A percentile compares a stretch with the other conserved stretches of the same genome.
Evolutionary conservation across 2,329 filamentous ascomycete genomes (phyloP).

Genomic region (Knoxdaviesia capensis): DNA sequence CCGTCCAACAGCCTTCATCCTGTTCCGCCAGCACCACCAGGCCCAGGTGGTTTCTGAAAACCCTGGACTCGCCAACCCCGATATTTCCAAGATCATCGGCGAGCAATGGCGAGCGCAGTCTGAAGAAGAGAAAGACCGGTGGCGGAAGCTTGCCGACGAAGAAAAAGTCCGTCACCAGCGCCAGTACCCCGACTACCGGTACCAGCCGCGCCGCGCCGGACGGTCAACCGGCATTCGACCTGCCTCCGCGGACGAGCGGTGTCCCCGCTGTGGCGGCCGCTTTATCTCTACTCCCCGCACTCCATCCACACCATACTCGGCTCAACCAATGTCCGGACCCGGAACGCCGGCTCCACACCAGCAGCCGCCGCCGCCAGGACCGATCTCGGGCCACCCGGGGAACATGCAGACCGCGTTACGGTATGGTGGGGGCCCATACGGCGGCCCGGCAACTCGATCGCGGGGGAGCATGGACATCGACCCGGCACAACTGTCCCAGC

Average conservation of each 20-base stretch:
- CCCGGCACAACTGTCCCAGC: too few species aligned
- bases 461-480: too few species aligned
- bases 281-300: conserved; percentile 42
- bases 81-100: conserved; percentile 94
- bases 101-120: conserved; percentile 71
- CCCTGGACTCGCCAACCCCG: conserved; percentile 81
- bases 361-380: not conserved
- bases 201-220: conserved; percentile 58
- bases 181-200: conserved; percentile 85
- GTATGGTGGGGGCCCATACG: too few species aligned
- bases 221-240: conserved; percentile 9
- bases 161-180: conserved; percentile 79
- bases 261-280: conserved; percentile 51
- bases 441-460: too few species aligned
- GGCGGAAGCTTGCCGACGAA: conserved; percentile 81
- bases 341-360: not conserved
- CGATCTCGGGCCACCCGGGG: not conserved
- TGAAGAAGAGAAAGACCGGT: conserved; percentile 56
- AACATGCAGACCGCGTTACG: not conserved
- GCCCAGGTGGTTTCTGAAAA: conserved; percentile 60
- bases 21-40: conserved; percentile 90
- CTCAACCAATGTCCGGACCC: too few species aligned
- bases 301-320: conserved; percentile 22
- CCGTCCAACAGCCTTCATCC: conserved; percentile 61
- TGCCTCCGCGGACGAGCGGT: conserved; percentile 24